Evolutionary conservation across 441 rosid genomes (phyloP), one percentile per base, ranked within the genome.

Genomic region (Jatropha podagrica): DNA sequence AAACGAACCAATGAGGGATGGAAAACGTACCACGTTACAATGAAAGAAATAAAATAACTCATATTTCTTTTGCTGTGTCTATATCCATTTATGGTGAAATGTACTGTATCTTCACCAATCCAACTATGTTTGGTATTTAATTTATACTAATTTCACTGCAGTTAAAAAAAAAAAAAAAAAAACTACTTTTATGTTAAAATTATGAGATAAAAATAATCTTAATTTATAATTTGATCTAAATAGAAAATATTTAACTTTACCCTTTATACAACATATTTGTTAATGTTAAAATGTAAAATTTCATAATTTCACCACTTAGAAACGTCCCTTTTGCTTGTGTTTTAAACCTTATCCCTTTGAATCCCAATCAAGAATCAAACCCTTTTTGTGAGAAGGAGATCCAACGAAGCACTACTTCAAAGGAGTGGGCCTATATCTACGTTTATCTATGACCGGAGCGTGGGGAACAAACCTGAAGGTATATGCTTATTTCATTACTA

Each of bases 311-410:
- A 20, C 49, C 68, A 48, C 60, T 32, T 62, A 0, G 55, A 23
- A 55, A 72, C 26, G 66, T 62, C 60, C 5, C 40, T 44, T 72
- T 72, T 72, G 75, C 75, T 61, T 72, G 14, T 72, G n/a, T 15
- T 51, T 63, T 49, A 73, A 62, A 73, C 69, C 46, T 62, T 73
- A 73, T 49, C 59, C 59, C 26, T 41, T 42, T 71, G 66, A 59
- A 41, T 40, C 46, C 51, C 69, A 11, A 17, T 14, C 23, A 37
- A 65, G 13, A 1, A 5, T 20, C 59, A 10, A 40, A 40, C 17
- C 5, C 70, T 51, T 49, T 49, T 2, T 5, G 32, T 32, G 32
- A 32, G 32, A 32, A 32, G 32, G 32, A 32, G 32, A 32, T 2
- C 32, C 32, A 32, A 32, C 55, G 3, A 51, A 51, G 15, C 0